Evolutionary conservation across 345 rosid genomes (phyloP).

Genomic region (Acer campestre): DNA sequence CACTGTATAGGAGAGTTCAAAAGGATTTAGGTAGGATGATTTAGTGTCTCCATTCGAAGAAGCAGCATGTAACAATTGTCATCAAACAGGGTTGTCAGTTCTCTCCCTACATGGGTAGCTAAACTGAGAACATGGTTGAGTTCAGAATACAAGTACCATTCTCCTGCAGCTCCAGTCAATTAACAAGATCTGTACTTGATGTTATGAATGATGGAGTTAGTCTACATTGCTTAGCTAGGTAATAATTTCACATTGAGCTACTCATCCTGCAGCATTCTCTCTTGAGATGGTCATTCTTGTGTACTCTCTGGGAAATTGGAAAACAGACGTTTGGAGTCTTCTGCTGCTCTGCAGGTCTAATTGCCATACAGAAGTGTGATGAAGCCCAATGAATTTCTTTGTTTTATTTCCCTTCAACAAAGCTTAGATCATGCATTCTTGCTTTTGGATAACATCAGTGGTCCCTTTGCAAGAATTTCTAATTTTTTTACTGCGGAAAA

Average conservation of each 20-base stretch:
- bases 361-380: not conserved
- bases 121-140: not conserved
- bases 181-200: not conserved
- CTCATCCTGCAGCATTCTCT: too few species aligned
- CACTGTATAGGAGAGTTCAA: not conserved
- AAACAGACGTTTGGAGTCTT: not conserved
- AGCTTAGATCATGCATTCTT: not conserved
- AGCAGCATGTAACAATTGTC: not conserved
- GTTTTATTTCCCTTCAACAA: not conserved
- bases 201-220: not conserved
- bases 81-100: not conserved
- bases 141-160: not conserved
- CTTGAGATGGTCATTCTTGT: conserved; percentile 1
- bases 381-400: not conserved
- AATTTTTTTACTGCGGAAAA: not conserved
- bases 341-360: not conserved
- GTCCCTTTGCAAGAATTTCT: not conserved
- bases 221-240: not conserved
- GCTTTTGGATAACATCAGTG: conserved; percentile 1
- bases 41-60: not conserved
- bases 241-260: not conserved
- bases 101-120: not conserved
- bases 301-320: not conserved
- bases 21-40: not conserved
- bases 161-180: not conserved